Conservation (phyloP, 2,329 filamentous ascomycete genomes). For the Penicillium hesseltinei region DNA sequence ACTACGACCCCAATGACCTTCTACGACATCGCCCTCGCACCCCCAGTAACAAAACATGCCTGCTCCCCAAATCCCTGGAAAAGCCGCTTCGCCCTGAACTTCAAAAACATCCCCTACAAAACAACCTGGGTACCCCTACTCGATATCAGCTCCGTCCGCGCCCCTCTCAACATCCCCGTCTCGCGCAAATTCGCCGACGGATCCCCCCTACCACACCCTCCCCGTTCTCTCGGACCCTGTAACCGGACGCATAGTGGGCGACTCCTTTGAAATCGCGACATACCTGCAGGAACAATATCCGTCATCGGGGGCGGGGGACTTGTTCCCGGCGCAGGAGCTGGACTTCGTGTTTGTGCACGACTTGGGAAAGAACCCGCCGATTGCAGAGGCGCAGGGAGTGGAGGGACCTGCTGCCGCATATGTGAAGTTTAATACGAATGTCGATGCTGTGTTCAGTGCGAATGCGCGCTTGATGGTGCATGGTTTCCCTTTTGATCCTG, state of each 20-base stretch:
- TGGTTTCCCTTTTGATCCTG: slow-evolving; percentile 53
- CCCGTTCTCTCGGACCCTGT: slow-evolving; percentile 54
- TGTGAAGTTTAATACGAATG: slow-evolving; percentile 53
- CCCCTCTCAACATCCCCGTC: slow-evolving; percentile 47
- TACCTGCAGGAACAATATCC: slow-evolving; percentile 58
- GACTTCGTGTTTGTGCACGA: slow-evolving; percentile 37
- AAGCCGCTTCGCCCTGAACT: slow-evolving; percentile 50
- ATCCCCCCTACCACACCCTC: slow-evolving; percentile 44
- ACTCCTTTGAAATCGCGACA: slow-evolving; percentile 65
- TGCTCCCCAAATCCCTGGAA: slow-evolving; percentile 55
- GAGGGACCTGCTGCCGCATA: slow-evolving; percentile 34
- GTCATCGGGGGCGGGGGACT: slow-evolving; percentile 38
- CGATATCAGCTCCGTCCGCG: slow-evolving; percentile 52
- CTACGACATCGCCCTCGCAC: slow-evolving; percentile 49
- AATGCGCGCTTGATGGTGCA: slow-evolving; percentile 44
- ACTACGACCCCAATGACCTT: slow-evolving; percentile 24
- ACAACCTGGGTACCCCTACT: slow-evolving; percentile 55
- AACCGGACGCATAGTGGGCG: slow-evolving; percentile 50
- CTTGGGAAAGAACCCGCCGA: not conserved
- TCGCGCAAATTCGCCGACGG: slow-evolving; percentile 57
- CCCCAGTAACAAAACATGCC: slow-evolving; percentile 30
- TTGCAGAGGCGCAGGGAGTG: not conserved
- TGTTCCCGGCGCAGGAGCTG: slow-evolving; percentile 50
- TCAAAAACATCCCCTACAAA: slow-evolving; percentile 49
- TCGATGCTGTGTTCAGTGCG: slow-evolving; percentile 55